phyloP scores from a whole-genome alignment of 179 eudicot species.

The Drosera spatulata region DNA sequence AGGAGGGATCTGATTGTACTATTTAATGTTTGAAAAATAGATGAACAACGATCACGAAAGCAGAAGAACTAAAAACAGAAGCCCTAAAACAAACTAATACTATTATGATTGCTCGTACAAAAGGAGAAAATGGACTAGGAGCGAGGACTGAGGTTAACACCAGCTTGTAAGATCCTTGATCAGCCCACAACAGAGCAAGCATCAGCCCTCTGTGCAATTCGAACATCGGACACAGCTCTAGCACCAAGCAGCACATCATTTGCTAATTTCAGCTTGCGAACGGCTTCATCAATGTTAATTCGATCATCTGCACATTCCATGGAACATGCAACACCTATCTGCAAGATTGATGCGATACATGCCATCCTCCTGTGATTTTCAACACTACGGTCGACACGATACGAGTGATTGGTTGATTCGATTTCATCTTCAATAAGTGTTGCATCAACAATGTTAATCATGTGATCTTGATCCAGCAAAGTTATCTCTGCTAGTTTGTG shows the following conservation, averaged over 20 bases:
- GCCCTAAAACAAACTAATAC: no score
- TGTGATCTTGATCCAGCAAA: background rate
- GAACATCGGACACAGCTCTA: background rate
- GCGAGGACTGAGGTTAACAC: no score
- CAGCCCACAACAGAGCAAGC: no score
- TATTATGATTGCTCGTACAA: no score
- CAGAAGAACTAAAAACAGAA: no score
- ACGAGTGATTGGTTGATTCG: background rate
- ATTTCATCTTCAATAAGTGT: conserved; percentile 4
- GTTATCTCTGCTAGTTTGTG: conserved; percentile 3
- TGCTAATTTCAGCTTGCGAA: background rate
- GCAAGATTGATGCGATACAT: conserved; percentile 1
- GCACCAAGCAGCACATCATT: conserved; percentile 5
- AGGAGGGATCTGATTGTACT: no score
- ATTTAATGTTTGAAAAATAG: no score
- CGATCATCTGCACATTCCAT: conserved; percentile 2
- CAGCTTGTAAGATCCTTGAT: no score
- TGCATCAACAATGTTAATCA: no score
- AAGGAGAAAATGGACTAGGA: no score
- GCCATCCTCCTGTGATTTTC: background rate
- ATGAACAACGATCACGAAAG: no score
- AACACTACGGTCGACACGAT: background rate
- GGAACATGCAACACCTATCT: conserved; percentile 10
- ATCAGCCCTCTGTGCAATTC: no score
- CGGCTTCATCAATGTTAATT: conserved; percentile 2